Percentiles rank a stretch among this genome's conserved stretches.
These are phyloP conservation scores for Diversispora epigaea DNA, from an alignment of 192 early-diverging fungal species.

Conservation along the genomic window DNA sequence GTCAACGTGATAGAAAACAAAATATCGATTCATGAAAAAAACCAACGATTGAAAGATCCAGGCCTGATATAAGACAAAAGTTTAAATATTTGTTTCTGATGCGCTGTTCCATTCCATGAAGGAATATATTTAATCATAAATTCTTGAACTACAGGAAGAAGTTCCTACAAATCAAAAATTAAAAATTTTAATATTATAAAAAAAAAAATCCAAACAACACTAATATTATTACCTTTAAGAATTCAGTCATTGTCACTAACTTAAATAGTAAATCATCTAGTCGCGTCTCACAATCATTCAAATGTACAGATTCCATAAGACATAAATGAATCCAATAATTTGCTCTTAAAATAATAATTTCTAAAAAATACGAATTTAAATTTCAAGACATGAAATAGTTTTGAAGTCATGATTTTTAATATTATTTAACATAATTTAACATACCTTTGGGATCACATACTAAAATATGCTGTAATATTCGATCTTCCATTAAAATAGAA, in stretches of 20 bases:
- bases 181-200: background rate
- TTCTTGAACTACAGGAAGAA: constrained; percentile 50
- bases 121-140: constrained; percentile 46
- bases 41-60: constrained; percentile 44
- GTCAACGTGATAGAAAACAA: background rate
- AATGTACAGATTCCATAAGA: constrained; percentile 50
- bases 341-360: constrained; percentile 40
- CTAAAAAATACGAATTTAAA: constrained; percentile 8
- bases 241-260: constrained; percentile 40
- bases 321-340: constrained; percentile 49
- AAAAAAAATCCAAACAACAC: background rate
- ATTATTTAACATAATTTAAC: constrained; percentile 26
- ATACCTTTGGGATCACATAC: constrained; percentile 41
- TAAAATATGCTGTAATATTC: constrained; percentile 52
- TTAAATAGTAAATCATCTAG: constrained; percentile 42
- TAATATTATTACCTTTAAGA: constrained; percentile 43
- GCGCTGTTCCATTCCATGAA: constrained; percentile 50
- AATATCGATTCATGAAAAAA: background rate
- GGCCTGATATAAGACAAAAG: constrained; percentile 50
- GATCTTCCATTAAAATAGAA: constrained; percentile 43
- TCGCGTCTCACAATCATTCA: constrained; percentile 39
- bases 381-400: background rate
- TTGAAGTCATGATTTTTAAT: constrained; percentile 20
- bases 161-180: constrained; percentile 35
- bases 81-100: constrained; percentile 48